Conservation (phyloP, 176 grass and related monocot genomes). For the Eleusine indica region DNA sequence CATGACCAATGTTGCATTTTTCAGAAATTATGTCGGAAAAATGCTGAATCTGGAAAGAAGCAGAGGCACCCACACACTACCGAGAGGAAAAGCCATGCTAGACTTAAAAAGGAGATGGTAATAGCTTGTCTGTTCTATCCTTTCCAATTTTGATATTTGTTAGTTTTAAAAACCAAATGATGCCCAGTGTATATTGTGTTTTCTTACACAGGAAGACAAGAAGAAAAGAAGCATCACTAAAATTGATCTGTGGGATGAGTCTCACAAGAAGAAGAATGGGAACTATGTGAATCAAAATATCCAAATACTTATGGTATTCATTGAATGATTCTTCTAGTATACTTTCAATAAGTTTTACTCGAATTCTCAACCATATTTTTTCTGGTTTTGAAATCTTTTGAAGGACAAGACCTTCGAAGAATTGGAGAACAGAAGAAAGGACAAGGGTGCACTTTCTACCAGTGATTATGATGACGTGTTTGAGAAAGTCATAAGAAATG, state of each 20-base stretch:
- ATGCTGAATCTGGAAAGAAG: background rate
- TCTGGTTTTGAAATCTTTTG: background rate
- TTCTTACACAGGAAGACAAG: background rate
- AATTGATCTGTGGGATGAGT: background rate
- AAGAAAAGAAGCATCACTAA: background rate
- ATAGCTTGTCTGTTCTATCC: background rate
- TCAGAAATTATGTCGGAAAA: constrained; percentile 1
- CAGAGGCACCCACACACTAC: background rate
- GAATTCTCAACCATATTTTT: background rate
- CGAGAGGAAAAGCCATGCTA: background rate
- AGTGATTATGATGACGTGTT: background rate
- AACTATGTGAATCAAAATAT: background rate
- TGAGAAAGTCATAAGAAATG: background rate
- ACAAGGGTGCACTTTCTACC: background rate
- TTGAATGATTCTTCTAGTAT: background rate
- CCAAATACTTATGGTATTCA: background rate
- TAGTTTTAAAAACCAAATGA: background rate
- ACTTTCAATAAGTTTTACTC: background rate
- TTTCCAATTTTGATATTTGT: background rate
- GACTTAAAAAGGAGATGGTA: background rate
- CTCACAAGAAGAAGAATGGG: background rate
- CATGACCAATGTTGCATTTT: background rate
- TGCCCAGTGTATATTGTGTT: background rate
- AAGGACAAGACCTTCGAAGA: background rate
- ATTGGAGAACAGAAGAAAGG: background rate